Evolutionary conservation across 2,329 filamentous ascomycete genomes (phyloP), one percentile per base, ranked within the genome.

Genomic region (Penicillium crustosum): DNA sequence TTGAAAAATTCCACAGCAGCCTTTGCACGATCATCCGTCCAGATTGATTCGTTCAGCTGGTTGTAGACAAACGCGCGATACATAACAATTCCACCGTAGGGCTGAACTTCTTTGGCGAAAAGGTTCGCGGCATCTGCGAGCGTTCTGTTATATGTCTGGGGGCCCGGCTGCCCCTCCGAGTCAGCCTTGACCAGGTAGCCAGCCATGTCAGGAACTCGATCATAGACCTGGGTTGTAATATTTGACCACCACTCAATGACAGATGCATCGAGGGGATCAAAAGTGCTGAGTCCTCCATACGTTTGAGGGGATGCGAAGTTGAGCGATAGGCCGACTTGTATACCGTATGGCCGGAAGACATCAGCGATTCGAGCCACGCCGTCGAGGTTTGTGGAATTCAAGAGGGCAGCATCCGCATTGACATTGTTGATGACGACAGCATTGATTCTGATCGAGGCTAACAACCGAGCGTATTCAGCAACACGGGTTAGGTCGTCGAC

Each of bases 51-150:
- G 60, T 83, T 80, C 59, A 87, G 70, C 8, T 77, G 75, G 65
- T 90, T 81, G 68, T 90, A 90, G 1, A 90, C 87, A 63, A 90
- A 90, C 1, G 88, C 87, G 1, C 88, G 82, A 75, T 88, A 90
- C 82, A 90, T 84, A 53, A 89, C 78, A 33, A 88, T 77, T 15
- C 86, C 86, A 4, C 83, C 83, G 58, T 88, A 75, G 0, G 81
- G 83, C 58, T 84, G 68, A 4, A 87, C 67, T 0, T 84, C 81
- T 38, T 75, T 77, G 2, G 87, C 87, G 63, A 90, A 90, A 55
- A 90, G 73, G 64, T 89, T 89, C 5, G 86, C 87, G 2, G 86
- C 87, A 29, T 89, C 79, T 2, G 87, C 81, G 0, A 90, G 78
- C 0, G 87, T 90, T 12, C 88, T 83, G 65, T 88, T 88, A 73